These are phyloP conservation scores for Solanum aculeatissimum DNA, from an alignment of 305 asterid species.

Conservation along the genomic window DNA sequence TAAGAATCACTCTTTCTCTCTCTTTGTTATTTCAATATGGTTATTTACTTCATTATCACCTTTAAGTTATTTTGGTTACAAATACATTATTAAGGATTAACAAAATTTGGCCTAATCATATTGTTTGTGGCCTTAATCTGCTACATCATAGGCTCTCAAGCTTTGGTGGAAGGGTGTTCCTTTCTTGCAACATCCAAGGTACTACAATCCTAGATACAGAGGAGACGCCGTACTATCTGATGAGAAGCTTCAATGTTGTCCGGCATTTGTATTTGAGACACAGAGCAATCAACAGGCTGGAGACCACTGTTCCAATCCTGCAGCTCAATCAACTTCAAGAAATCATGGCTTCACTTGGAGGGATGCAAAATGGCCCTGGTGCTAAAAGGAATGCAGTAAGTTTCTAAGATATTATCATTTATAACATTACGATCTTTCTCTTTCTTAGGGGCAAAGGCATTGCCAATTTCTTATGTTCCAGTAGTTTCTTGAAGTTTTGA, in stretches of 20 bases:
- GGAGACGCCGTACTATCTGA: slow-evolving; percentile 48
- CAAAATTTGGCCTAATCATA: background rate
- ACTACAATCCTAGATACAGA: slow-evolving; percentile 42
- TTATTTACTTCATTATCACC: background rate
- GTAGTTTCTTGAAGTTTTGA: background rate
- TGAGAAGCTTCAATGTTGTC: slow-evolving; percentile 33
- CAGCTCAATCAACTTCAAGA: slow-evolving; percentile 3
- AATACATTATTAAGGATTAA: background rate
- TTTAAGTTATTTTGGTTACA: background rate
- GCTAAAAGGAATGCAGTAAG: slow-evolving; percentile 25
- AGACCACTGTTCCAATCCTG: slow-evolving; percentile 4
- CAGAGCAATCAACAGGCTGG: slow-evolving; percentile 7
- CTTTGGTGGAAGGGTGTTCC: slow-evolving; percentile 86
- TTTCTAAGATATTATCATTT: background rate
- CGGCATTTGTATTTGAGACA: slow-evolving; percentile 8
- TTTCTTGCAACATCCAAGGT: slow-evolving; percentile 69
- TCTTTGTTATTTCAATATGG: background rate
- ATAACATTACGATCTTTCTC: background rate
- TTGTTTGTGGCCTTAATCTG: background rate
- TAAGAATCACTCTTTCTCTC: background rate
- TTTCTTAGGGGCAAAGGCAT: background rate
- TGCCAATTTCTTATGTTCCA: background rate
- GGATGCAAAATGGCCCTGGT: slow-evolving; percentile 94
- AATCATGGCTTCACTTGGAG: slow-evolving; percentile 57
- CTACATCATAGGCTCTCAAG: slow-evolving; percentile 48